Evolutionary conservation across 805 yeast genomes (phyloP), one percentile per base, ranked within the genome.

Genomic region (Lipomyces japonicus): DNA sequence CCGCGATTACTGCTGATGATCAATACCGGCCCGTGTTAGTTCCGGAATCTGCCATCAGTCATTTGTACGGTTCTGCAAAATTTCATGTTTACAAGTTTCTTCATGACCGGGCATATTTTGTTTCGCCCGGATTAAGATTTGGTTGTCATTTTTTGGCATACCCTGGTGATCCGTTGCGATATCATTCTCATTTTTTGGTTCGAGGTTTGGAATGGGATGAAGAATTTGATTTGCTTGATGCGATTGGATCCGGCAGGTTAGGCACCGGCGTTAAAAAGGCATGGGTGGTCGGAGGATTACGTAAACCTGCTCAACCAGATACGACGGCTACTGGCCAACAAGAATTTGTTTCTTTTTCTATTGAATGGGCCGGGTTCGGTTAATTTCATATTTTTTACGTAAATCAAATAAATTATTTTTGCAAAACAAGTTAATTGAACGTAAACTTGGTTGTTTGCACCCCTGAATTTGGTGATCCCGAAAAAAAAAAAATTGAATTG

Each of bases 351-450:
- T 41, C 76, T 16, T 91, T 79, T 63, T 84, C 95, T 4, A 71
- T 91, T 1, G 96, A 91, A 68, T 91, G 98, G 98, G 89, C 97
- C 0, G 97, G 96, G 0, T 91, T 91, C 70, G 97, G 96, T 50
- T 88, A n/a, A n/a, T n/a, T n/a, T n/a, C n/a, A n/a, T n/a, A n/a
- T n/a, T n/a, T n/a, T n/a, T n/a, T n/a, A n/a, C n/a, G n/a, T n/a
- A n/a, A n/a, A n/a, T n/a, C n/a, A n/a, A n/a, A n/a, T n/a, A n/a
- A n/a, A n/a, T n/a, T n/a, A n/a, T n/a, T n/a, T n/a, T n/a, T n/a
- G n/a, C n/a, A n/a, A n/a, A n/a, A n/a, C n/a, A n/a, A n/a, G n/a
- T n/a, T n/a, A n/a, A n/a, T n/a, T n/a, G n/a, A n/a, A n/a, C n/a
- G n/a, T n/a, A n/a, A n/a, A n/a, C n/a, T n/a, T n/a, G n/a, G n/a